A percentile compares a stretch with the other conserved stretches of the same genome.
Conservation (phyloP, 2,329 filamentous ascomycete species). For the Beauveria australis region DNA sequence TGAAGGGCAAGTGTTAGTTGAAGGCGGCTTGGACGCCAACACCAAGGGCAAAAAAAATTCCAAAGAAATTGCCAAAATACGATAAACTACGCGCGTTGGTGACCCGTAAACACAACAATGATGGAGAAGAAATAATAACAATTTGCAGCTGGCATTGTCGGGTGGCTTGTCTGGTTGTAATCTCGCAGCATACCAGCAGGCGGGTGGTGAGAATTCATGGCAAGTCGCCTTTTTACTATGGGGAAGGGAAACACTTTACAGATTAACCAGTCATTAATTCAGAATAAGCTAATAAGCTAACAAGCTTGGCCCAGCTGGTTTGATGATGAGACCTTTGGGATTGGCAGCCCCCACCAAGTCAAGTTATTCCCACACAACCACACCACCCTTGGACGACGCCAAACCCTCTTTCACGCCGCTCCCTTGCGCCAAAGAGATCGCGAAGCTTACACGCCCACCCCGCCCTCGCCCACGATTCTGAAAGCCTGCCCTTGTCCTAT, state of each 20-base stretch:
- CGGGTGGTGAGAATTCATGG: neutral
- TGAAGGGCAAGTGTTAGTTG: neutral
- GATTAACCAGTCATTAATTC: neutral
- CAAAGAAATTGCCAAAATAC: neutral
- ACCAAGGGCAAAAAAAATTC: neutral
- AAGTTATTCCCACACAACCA: neutral
- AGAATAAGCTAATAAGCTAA: neutral
- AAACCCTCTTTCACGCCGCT: no score
- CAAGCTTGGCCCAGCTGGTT: no score
- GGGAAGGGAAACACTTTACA: neutral
- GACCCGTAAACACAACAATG: neutral
- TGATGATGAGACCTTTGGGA: neutral
- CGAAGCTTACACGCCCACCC: neutral
- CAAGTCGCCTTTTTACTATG: neutral
- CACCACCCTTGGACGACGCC: neutral
- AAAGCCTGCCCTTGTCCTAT: neutral
- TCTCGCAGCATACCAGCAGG: slow-evolving; percentile 8
- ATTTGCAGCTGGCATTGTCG: neutral
- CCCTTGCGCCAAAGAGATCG: neutral
- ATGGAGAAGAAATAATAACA: neutral
- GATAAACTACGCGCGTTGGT: neutral
- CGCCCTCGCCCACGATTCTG: neutral
- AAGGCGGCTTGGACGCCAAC: neutral
- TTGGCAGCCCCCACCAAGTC: neutral
- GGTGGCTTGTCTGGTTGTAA: slow-evolving; percentile 6